These are phyloP conservation scores for Komagataella pastoris DNA, from an alignment of 805 yeast genomes.

Conservation along the genomic window DNA sequence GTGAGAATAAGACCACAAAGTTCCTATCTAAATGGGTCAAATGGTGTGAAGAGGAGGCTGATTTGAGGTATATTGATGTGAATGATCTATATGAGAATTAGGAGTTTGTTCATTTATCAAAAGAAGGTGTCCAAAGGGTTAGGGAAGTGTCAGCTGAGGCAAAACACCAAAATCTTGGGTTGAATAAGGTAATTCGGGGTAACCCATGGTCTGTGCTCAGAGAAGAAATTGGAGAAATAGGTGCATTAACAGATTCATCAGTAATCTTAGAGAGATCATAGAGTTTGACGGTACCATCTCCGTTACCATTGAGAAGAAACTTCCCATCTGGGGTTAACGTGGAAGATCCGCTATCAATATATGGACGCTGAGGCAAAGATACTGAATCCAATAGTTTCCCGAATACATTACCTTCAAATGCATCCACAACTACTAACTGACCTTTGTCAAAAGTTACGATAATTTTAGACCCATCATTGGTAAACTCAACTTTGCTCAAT, in stretches of 20 bases:
- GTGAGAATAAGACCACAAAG: slow-evolving; percentile 17
- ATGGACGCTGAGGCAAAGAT: slow-evolving; percentile 25
- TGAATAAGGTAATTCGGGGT: slow-evolving; percentile 40
- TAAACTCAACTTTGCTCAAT: slow-evolving; percentile 23
- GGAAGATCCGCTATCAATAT: slow-evolving; percentile 40
- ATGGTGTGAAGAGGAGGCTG: slow-evolving; percentile 57
- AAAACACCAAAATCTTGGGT: slow-evolving; percentile 45
- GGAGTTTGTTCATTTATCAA: neutral
- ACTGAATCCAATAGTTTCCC: slow-evolving; percentile 33
- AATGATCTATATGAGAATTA: slow-evolving; percentile 15
- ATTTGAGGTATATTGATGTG: slow-evolving; percentile 53
- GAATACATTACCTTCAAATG: slow-evolving; percentile 45
- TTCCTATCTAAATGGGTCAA: slow-evolving; percentile 55
- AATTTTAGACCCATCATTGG: slow-evolving; percentile 28
- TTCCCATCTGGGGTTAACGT: slow-evolving; percentile 59
- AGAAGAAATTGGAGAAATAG: slow-evolving; percentile 7
- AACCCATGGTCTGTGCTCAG: slow-evolving; percentile 15
- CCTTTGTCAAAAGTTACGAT: slow-evolving; percentile 30
- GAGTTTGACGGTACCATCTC: slow-evolving; percentile 34
- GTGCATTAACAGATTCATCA: neutral
- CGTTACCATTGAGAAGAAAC: slow-evolving; percentile 46
- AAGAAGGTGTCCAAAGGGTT: neutral
- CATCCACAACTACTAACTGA: slow-evolving; percentile 52
- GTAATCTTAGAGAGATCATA: slow-evolving; percentile 28
- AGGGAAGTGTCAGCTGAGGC: slow-evolving; percentile 45